phyloP scores from a whole-genome alignment of 2,329 filamentous ascomycete species.

The Thielaviopsis musarum region DNA sequence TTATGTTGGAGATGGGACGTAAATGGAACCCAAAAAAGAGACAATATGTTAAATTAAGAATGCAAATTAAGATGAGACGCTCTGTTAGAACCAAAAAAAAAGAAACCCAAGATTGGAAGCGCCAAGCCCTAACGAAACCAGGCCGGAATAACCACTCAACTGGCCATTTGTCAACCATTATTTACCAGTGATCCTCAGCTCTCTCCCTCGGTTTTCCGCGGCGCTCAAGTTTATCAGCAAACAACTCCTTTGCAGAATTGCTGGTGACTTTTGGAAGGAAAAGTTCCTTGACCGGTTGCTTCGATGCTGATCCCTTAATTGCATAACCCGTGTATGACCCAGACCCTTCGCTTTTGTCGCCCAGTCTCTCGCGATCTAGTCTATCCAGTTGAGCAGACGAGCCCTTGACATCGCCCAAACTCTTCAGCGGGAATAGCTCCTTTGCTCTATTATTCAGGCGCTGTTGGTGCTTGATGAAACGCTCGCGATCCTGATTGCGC shows the following conservation, averaged over 20 bases:
- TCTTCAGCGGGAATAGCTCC: conserved; percentile 25
- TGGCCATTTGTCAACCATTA: neutral
- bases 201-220: conserved; percentile 43
- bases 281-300: conserved; percentile 7
- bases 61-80: too few species aligned
- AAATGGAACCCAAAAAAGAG: too few species aligned
- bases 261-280: conserved; percentile 9
- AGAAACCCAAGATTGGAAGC: too few species aligned
- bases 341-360: neutral
- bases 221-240: conserved; percentile 42
- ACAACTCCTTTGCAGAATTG: conserved; percentile 54
- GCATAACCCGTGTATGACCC: conserved; percentile 1
- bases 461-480: conserved; percentile 20
- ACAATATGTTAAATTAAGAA: too few species aligned
- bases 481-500: conserved; percentile 21
- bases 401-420: conserved; percentile 14
- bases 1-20: too few species aligned
- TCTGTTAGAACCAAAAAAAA: too few species aligned
- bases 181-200: conserved; percentile 48
- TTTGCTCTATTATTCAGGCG: conserved; percentile 18
- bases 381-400: conserved; percentile 4
- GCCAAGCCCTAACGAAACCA: neutral
- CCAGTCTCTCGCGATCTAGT: neutral
- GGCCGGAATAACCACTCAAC: conserved; percentile 29
- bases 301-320: conserved; percentile 7